Percentiles rank a stretch among this genome's conserved stretches.
These are phyloP conservation scores for Pisolithus albus DNA, from an alignment of 768 basidiomycete species.

Conservation along the genomic window DNA sequence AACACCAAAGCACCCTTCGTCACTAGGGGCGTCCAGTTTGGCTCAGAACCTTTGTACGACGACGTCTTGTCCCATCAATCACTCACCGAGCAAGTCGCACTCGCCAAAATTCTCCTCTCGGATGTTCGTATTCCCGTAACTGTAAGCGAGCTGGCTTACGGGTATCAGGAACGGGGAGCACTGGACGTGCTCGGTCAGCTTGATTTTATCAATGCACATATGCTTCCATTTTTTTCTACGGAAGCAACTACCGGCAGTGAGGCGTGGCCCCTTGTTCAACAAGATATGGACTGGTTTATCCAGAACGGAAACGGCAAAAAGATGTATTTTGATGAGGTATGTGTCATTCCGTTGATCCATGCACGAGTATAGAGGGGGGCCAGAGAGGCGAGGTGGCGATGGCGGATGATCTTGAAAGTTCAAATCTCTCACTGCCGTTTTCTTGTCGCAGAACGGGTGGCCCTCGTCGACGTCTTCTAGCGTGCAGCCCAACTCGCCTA, in stretches of 20 bases:
- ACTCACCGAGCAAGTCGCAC: slow-evolving; percentile 46
- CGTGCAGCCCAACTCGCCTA: slow-evolving; percentile 58
- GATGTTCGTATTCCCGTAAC: slow-evolving; percentile 57
- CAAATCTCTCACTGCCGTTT: neutral
- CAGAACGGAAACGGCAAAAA: slow-evolving; percentile 62
- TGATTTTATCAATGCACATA: slow-evolving; percentile 61
- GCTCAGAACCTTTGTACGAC: slow-evolving; percentile 66
- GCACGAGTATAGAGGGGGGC: neutral
- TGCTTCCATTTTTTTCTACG: slow-evolving; percentile 56
- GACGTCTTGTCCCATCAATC: slow-evolving; percentile 40
- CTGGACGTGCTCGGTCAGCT: slow-evolving; percentile 52
- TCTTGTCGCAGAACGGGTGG: slow-evolving; percentile 59
- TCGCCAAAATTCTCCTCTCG: slow-evolving; percentile 43
- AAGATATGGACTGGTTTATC: slow-evolving; percentile 63
- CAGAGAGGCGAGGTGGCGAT: too few species aligned
- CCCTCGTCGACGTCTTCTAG: slow-evolving; percentile 57
- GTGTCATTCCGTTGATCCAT: slow-evolving; percentile 2
- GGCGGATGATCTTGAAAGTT: too few species aligned
- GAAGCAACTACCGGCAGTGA: slow-evolving; percentile 37
- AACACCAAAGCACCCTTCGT: slow-evolving; percentile 61
- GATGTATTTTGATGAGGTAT: slow-evolving; percentile 65
- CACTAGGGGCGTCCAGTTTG: slow-evolving; percentile 61
- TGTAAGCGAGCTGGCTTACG: slow-evolving; percentile 59
- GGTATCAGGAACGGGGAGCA: slow-evolving; percentile 46
- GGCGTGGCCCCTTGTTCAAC: slow-evolving; percentile 56